phyloP scores from a whole-genome alignment of 441 rosid genomes.

The Arabidopsis lyrata region DNA sequence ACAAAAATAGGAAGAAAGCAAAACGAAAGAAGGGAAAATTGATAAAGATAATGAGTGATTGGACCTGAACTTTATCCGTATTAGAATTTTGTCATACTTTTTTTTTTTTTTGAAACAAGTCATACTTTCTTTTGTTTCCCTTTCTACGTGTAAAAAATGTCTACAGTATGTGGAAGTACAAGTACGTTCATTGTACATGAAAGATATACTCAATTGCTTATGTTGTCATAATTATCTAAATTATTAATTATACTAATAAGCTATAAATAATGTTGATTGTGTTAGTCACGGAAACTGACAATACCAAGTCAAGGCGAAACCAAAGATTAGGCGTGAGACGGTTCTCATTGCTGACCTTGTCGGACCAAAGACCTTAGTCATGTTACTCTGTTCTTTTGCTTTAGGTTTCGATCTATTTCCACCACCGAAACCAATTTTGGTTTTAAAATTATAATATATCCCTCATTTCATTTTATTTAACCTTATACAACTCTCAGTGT shows the following conservation, averaged over 20 bases:
- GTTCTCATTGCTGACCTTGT: constrained; percentile 31
- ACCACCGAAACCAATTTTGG: constrained; percentile 13
- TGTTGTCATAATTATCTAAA: constrained; percentile 19
- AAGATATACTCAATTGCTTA: constrained; percentile 25
- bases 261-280: not conserved
- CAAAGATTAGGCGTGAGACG: constrained; percentile 37
- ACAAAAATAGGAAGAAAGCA: constrained; percentile 27
- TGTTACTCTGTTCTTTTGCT: constrained; percentile 28
- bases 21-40: constrained; percentile 15
- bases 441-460: not conserved
- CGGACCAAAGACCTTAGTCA: constrained; percentile 37
- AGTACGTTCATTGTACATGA: constrained; percentile 38
- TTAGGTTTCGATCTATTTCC: constrained; percentile 43
- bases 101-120: too few relatives aligned
- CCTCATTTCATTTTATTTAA: not conserved
- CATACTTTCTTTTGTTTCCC: not conserved
- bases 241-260: not conserved
- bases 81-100: constrained; percentile 10
- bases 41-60: constrained; percentile 37
- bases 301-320: constrained; percentile 27
- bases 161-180: constrained; percentile 36
- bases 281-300: constrained; percentile 9
- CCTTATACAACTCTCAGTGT: not conserved
- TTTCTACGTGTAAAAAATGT: constrained; percentile 38
- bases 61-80: constrained; percentile 45